Conservation (phyloP, 2,329 filamentous ascomycete species). For the Cercospora nicotianae region DNA sequence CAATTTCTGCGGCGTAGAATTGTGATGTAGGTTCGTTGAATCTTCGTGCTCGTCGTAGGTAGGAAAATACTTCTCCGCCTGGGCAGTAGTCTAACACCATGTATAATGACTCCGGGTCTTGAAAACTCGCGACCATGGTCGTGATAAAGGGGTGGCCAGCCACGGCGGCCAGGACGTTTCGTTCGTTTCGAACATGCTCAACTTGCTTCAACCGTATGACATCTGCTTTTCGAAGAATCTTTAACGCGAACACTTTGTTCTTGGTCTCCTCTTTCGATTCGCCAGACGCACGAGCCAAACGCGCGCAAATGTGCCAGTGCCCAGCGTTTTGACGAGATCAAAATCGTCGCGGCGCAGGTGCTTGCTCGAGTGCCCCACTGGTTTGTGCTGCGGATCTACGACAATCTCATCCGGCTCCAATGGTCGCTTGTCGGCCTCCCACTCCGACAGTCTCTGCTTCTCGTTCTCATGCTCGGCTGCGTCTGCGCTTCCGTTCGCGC, state of each 20-base stretch:
- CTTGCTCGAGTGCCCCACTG: conserved; percentile 50
- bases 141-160: conserved; percentile 83
- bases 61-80: conserved; percentile 82
- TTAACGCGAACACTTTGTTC: conserved; percentile 73
- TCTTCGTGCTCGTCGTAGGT: conserved; percentile 72
- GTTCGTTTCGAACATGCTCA: conserved; percentile 82
- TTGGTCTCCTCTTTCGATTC: conserved; percentile 40
- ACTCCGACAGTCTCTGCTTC: conserved; percentile 48
- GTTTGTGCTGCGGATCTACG: conserved; percentile 46
- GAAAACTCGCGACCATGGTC: conserved; percentile 73
- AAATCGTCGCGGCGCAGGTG: conserved; percentile 61
- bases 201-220: conserved; percentile 83
- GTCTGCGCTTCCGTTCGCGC: conserved; percentile 27
- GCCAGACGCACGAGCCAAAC: conserved; percentile 74
- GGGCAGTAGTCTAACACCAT: conserved; percentile 83
- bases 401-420: conserved; percentile 47
- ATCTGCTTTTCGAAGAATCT: conserved; percentile 68
- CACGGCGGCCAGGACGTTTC: conserved; percentile 73
- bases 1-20: conserved; percentile 83
- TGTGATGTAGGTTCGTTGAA: conserved; percentile 77
- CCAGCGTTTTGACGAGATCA: conserved; percentile 70
- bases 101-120: conserved; percentile 75
- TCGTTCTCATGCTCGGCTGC: conserved; percentile 47
- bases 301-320: conserved; percentile 75
- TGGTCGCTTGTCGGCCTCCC: conserved; percentile 48